phyloP scores from a whole-genome alignment of 306 rosid species.

The Citrullus colocynthis region DNA sequence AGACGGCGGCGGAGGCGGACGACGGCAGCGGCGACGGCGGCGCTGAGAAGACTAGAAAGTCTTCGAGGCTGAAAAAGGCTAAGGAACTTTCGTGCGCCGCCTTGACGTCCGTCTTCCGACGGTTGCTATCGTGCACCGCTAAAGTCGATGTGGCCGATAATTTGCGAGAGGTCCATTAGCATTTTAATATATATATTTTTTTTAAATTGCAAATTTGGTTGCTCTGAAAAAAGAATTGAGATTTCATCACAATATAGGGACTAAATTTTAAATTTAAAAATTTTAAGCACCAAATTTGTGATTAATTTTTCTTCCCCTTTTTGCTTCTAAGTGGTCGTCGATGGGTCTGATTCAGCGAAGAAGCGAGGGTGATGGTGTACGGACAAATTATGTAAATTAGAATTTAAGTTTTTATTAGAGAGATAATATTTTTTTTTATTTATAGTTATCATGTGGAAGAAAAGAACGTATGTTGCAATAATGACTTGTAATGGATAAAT shows the following conservation, averaged over 20 bases:
- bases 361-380: background rate
- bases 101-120: conserved; percentile 20
- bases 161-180: background rate
- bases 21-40: background rate
- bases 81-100: conserved; percentile 19
- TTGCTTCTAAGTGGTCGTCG: background rate
- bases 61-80: conserved; percentile 12
- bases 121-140: conserved; percentile 21
- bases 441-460: background rate
- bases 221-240: too few species aligned
- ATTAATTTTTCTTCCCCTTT: background rate
- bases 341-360: background rate
- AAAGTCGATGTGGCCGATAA: conserved; percentile 18
- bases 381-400: background rate
- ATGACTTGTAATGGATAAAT: background rate
- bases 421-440: background rate
- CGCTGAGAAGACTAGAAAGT: background rate
- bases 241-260: too few species aligned
- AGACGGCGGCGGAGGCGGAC: background rate
- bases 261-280: too few species aligned
- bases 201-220: too few species aligned
- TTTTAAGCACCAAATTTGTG: too few species aligned
- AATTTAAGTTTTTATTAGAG: background rate
- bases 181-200: background rate
- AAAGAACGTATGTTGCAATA: background rate